phyloP scores from a whole-genome alignment of 495 filamentous ascomycete genomes.

The Pyrenula massariospora region DNA sequence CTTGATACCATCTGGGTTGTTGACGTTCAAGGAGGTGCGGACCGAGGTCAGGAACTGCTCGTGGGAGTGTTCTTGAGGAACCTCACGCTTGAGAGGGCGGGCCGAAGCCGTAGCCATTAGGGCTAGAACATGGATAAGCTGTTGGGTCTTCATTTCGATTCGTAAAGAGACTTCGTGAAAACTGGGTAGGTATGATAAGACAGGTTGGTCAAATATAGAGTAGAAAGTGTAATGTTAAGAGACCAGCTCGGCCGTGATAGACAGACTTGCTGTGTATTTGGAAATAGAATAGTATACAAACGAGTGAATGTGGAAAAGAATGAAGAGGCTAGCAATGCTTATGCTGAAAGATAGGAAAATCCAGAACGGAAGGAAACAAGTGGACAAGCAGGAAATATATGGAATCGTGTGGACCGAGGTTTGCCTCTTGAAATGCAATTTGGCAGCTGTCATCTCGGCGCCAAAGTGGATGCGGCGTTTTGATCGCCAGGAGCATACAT shows the following conservation, averaged over 20 bases:
- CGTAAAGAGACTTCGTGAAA: not conserved
- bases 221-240: not conserved
- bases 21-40: conserved; percentile 31
- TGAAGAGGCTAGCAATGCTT: not conserved
- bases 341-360: not conserved
- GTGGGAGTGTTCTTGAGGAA: conserved; percentile 54
- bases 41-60: conserved; percentile 36
- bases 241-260: not conserved
- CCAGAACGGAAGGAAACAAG: not conserved
- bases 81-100: conserved; percentile 31
- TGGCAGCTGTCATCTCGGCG: not conserved
- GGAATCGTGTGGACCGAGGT: not conserved
- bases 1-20: conserved; percentile 48
- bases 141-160: conserved; percentile 3
- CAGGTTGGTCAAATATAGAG: not conserved
- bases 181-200: not conserved
- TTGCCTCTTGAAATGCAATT: not conserved
- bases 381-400: not conserved
- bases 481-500: not conserved
- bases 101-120: conserved; percentile 2
- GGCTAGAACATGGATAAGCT: conserved; percentile 9
- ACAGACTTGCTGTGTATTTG: not conserved
- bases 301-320: not conserved
- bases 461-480: not conserved
- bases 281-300: not conserved